Base-by-base conservation (phyloP, 2,329 filamentous ascomycete genomes). In the Calonectria ilicicola region DNA sequence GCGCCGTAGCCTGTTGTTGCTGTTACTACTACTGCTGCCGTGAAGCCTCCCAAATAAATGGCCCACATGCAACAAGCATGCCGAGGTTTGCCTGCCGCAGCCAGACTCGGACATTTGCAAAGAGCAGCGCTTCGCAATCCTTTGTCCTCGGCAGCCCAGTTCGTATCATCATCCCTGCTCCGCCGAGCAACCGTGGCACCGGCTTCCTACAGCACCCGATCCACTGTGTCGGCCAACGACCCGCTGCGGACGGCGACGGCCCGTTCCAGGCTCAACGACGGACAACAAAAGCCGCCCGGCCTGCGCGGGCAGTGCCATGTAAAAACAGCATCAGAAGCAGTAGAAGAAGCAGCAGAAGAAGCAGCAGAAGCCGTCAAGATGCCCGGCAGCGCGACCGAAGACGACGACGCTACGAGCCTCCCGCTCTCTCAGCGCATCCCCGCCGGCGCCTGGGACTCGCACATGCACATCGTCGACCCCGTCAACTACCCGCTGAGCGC, bases 381-480 rank as follows among this genome's bases (percentile, higher is more conserved):
- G 70, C 17, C 69, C 27, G 23, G 32, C 32, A 67, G 21, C 46
- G 27, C 15, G 17, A 17, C n/a, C 29, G 51, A 35, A n/a, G n/a
- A n/a, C n/a, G n/a, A n/a, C n/a, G n/a, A n/a, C 8, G 53, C 67
- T 3, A 46, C 32, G 17, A 47, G 27, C 35, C 69, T 27, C 21
- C 14, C 72, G 60, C 64, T 79, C 32, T 42, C 70, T 12, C 62
- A 70, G 23, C 72, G 70, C n/a, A 84, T 87, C 67, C 87, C 88
- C 4, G 70, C 74, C 17, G 83, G 83, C 17, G 84, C 90, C 69
- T 92, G 90, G 90, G 90, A 92, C 78, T 89, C 87, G 64, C 91
- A 92, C 79, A 92, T 92, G 89, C 91, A 93, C 79, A 86, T 92
- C 40, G 85, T 91, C 62, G 89, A 91, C 65, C 89, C 89, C 0